These are phyloP conservation scores for Ascochyta rabiei DNA, from an alignment of 2,329 filamentous ascomycete species.

Conservation along the genomic window DNA sequence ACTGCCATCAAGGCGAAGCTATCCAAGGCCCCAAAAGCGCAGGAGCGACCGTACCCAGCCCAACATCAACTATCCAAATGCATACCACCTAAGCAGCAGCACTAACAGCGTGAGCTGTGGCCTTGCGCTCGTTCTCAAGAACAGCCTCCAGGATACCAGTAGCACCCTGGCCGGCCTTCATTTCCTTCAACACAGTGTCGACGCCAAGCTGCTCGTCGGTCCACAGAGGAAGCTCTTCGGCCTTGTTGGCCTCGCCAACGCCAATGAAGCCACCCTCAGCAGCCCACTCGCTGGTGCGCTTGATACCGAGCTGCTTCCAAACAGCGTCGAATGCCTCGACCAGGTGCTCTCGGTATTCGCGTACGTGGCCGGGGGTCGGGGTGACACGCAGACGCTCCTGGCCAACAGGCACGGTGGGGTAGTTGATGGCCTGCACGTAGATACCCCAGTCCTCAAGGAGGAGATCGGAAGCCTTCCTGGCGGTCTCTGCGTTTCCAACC, in stretches of 20 bases:
- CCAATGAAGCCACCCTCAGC: slow-evolving; percentile 91
- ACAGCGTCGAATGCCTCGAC: slow-evolving; percentile 84
- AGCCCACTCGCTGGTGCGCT: slow-evolving; percentile 92
- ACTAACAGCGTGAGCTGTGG: slow-evolving; percentile 52
- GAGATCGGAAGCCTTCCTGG: slow-evolving; percentile 90
- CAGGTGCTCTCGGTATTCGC: slow-evolving; percentile 83
- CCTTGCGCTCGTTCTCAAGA: slow-evolving; percentile 54
- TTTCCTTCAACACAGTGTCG: slow-evolving; percentile 58
- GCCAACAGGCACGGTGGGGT: slow-evolving; percentile 96
- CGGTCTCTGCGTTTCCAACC: slow-evolving; percentile 90
- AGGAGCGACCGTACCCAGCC: slow-evolving; percentile 40
- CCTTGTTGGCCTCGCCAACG: slow-evolving; percentile 74
- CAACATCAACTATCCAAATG: not conserved
- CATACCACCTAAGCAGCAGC: slow-evolving; percentile 44
- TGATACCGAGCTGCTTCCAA: slow-evolving; percentile 87
- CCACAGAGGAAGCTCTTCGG: slow-evolving; percentile 78
- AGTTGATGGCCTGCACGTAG: slow-evolving; percentile 99
- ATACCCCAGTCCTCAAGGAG: slow-evolving; percentile 89
- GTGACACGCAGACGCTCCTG: slow-evolving; percentile 96
- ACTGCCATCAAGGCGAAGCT: slow-evolving; percentile 10
- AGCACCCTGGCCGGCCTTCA: slow-evolving; percentile 56
- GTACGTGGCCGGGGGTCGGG: slow-evolving; percentile 88
- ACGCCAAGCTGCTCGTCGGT: slow-evolving; percentile 86
- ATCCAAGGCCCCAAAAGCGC: slow-evolving; percentile 32
- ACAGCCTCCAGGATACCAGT: slow-evolving; percentile 56